Evolutionary conservation across 2,329 filamentous ascomycete species (phyloP), one percentile per base, ranked within the genome.

Genomic region (Fusarium oxysporum): DNA sequence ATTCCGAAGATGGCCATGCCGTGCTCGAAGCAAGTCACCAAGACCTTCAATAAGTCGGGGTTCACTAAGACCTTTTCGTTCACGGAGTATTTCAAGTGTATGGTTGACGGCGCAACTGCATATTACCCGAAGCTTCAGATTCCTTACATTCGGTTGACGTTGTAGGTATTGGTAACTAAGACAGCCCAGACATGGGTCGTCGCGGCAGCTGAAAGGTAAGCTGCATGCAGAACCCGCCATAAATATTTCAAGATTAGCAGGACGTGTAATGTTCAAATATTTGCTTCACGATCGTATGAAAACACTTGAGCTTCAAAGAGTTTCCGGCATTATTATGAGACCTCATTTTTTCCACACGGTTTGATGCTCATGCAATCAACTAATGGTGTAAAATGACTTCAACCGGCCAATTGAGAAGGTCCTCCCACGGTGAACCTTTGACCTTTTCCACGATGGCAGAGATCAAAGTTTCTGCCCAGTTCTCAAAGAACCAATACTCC

Each of bases 401-500:
- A 23, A 48, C 65, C 0, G 70, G 70, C 70, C 70, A 72, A 10
- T n/a, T 45, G 2, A 73, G 30, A 19, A 72, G 41, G 19, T 72
- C 70, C 32, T 71, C 71, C 71, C 71, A 73, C 1, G 43, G n/a
- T 2, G 71, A 73, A 6, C 70, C 71, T 5, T 48, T 53, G 2
- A 73, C 67, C 23, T 64, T 73, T 10, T 73, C 71, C 8, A 73
- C 50, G 13, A 73, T 71, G 6, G 70, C 71, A 8, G 38, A 60
- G 7, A 73, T 50, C n/a, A 73, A 41, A 0, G 58, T n/a, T 8
- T 58, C 62, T 0, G 70, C 58, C 71, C 71, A 73, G 6, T 51
- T 55, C n/a, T 73, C 58, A 41, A 73, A 73, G 21, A 73, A 73
- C 71, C 71, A 73, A 23, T 71, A 73, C 21, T 62, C 21, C 1